Evolutionary conservation across 169 alveolate genomes (phyloP).

Genomic region (Besnoitia besnoiti): DNA sequence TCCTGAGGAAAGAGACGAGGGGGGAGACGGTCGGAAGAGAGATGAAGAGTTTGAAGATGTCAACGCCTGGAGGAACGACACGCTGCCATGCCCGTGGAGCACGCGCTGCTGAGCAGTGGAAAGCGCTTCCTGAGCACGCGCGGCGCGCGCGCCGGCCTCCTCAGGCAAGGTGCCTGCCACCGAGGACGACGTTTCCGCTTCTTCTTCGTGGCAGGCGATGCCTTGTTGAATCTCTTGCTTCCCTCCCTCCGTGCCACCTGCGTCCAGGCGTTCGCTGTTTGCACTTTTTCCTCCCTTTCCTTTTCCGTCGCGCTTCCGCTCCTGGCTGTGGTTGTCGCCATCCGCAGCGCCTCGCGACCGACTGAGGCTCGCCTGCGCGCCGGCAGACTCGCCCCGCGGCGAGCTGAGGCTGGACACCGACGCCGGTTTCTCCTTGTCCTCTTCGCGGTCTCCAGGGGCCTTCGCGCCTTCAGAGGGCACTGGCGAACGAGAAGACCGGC

Average conservation of each 20-base stretch:
- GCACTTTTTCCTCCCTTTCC: neutral
- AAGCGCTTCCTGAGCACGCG: too few species aligned
- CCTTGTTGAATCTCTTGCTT: neutral
- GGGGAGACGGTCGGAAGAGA: neutral
- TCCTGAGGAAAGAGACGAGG: neutral
- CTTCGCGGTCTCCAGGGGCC: neutral
- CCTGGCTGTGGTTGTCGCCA: neutral
- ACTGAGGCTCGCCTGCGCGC: neutral
- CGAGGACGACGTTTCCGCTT: too few species aligned
- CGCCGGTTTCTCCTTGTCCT: neutral
- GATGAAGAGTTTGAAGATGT: neutral
- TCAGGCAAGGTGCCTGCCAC: too few species aligned
- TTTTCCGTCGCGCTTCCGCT: neutral
- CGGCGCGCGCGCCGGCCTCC: too few species aligned
- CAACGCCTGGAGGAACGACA: neutral
- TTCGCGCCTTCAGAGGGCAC: neutral
- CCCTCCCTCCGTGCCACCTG: neutral
- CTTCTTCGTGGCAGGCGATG: too few species aligned
- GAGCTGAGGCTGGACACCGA: neutral
- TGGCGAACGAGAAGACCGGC: neutral
- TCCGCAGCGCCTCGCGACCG: neutral
- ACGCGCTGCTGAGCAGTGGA: neutral
- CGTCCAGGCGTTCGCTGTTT: neutral
- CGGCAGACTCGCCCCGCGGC: neutral
- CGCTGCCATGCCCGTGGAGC: neutral